A percentile compares a stretch with the other conserved stretches of the same genome.
Evolutionary conservation across 177 flowering plant species (phyloP).

Genomic region (Vitis hybrid): DNA sequence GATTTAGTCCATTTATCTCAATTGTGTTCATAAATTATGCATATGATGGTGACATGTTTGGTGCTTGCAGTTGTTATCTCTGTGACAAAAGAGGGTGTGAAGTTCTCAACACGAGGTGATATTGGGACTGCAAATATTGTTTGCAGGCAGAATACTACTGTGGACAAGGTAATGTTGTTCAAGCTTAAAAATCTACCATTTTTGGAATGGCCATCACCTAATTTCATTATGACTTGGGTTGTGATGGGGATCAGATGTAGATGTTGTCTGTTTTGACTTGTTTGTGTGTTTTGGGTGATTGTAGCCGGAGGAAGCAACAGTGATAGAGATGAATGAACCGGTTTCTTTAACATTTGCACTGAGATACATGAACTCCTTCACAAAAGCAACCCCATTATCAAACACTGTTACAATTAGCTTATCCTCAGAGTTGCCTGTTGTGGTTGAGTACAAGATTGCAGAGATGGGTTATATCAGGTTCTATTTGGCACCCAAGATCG

Average conservation of each 20-base stretch:
- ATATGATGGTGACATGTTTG: background rate
- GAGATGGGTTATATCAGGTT: conserved; percentile 92
- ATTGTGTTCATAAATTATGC: background rate
- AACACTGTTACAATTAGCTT: conserved; percentile 80
- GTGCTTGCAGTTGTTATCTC: conserved; percentile 80
- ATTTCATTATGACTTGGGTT: background rate
- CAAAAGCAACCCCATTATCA: conserved; percentile 86
- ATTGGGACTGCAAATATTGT: conserved; percentile 94
- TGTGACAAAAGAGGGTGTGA: conserved; percentile 97
- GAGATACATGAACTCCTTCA: conserved; percentile 93
- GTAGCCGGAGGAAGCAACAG: conserved; percentile 92
- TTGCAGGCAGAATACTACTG: conserved; percentile 80
- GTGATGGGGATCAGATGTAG: background rate
- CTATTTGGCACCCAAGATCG: conserved; percentile 96
- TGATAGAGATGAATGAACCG: conserved; percentile 92
- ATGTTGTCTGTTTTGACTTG: background rate
- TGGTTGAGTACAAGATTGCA: conserved; percentile 94
- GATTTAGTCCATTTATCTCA: background rate
- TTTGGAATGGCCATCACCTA: background rate
- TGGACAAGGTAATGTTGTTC: conserved; percentile 60
- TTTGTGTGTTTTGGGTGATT: conserved; percentile 11
- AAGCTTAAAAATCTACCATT: background rate
- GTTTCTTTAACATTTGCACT: conserved; percentile 89
- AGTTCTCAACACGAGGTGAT: conserved; percentile 90
- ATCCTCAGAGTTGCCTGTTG: conserved; percentile 91